Evolutionary conservation across 1,139 yeast genomes (phyloP).

Genomic region (Blastobotrys persicus): DNA sequence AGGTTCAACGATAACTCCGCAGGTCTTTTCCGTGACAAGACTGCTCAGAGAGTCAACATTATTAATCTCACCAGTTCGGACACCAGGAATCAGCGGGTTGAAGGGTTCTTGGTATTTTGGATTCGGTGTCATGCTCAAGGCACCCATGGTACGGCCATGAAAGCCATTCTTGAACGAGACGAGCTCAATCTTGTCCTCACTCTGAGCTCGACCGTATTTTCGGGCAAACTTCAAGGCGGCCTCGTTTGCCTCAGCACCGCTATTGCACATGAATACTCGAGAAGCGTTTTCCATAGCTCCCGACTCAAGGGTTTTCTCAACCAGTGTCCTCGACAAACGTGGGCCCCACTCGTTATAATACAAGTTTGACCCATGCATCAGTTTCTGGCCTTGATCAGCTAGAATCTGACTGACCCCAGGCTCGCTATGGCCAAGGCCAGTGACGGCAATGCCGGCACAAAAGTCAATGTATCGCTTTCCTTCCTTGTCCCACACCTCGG

Average conservation of each 20-base stretch:
- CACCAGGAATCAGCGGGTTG: conserved; percentile 85
- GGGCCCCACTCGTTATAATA: conserved; percentile 85
- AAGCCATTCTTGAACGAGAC: conserved; percentile 85
- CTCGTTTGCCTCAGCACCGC: conserved; percentile 97
- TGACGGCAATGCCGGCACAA: conserved; percentile 95
- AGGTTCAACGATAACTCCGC: conserved; percentile 94
- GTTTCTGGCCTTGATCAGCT: conserved; percentile 64
- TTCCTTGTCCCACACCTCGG: conserved; percentile 74
- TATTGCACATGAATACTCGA: conserved; percentile 82
- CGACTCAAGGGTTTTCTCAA: conserved; percentile 60
- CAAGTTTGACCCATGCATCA: conserved; percentile 82
- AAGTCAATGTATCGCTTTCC: conserved; percentile 79
- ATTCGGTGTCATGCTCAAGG: conserved; percentile 87
- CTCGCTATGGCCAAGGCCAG: conserved; percentile 87
- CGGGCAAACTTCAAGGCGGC: conserved; percentile 96
- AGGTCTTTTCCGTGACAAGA: conserved; percentile 67
- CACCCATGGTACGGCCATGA: conserved; percentile 95
- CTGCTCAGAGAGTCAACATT: conserved; percentile 57
- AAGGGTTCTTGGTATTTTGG: conserved; percentile 91
- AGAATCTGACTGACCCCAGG: conserved; percentile 68
- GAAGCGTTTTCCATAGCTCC: conserved; percentile 83
- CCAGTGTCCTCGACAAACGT: conserved; percentile 67
- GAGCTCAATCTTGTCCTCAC: conserved; percentile 60
- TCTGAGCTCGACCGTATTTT: conserved; percentile 58
- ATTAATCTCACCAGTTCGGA: conserved; percentile 58